Conservation (phyloP, 2,329 filamentous ascomycete species). For the Hortaea sp. region DNA sequence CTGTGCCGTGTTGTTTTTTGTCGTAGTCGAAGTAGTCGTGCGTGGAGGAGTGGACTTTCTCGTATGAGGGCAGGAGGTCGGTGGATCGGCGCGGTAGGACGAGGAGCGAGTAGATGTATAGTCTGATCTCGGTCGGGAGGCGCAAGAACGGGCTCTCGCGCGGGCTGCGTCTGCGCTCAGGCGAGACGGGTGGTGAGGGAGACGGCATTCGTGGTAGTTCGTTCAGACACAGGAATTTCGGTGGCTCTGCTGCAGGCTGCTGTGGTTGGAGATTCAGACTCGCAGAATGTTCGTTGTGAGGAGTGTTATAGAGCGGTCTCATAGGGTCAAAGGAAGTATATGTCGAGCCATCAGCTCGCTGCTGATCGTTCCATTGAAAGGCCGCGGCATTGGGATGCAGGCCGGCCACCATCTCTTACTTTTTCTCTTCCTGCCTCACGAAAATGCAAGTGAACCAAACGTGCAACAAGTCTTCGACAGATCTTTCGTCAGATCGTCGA, state of each 20-base stretch:
- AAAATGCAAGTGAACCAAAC: no score
- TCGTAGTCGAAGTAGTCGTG: slow-evolving; percentile 36
- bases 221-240: slow-evolving; percentile 7
- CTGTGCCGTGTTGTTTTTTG: slow-evolving; percentile 11
- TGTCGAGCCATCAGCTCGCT: no score
- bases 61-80: slow-evolving; percentile 22
- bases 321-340: neutral
- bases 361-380: no score
- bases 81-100: slow-evolving; percentile 24
- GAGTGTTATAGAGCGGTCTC: slow-evolving; percentile 6
- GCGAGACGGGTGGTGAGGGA: slow-evolving; percentile 1
- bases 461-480: no score
- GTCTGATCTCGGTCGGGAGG: slow-evolving; percentile 36
- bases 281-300: slow-evolving; percentile 3
- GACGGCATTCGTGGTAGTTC: slow-evolving; percentile 9
- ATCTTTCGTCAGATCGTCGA: no score
- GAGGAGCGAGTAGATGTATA: slow-evolving; percentile 39
- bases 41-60: slow-evolving; percentile 23
- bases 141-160: slow-evolving; percentile 25
- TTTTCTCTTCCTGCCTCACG: no score
- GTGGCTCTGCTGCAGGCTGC: neutral
- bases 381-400: no score
- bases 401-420: no score
- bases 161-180: neutral
- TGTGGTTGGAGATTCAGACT: neutral